Conservation (phyloP, 1,284 basidiomycete genomes). For the Cryptococcus maquisensis region DNA sequence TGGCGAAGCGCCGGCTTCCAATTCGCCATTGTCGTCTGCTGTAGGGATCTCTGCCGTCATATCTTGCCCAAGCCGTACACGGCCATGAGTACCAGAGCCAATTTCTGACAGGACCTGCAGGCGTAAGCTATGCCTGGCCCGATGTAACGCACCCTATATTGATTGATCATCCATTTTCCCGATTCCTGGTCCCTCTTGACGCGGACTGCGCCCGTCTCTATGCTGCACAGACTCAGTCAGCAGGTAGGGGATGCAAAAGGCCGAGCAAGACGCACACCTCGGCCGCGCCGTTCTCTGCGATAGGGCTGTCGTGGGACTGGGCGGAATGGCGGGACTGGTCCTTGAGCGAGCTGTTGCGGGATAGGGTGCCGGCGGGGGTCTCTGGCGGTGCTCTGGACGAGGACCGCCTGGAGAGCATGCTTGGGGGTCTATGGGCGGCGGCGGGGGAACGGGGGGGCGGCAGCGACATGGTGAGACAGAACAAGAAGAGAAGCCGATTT, state of each 20-base stretch:
- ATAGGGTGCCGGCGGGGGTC: not conserved
- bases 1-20: slow-evolving; percentile 5
- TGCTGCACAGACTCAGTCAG: slow-evolving; percentile 17
- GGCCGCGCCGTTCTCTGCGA: slow-evolving; percentile 18
- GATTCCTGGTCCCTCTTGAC: slow-evolving; percentile 44
- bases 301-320: slow-evolving; percentile 9
- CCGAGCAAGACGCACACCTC: slow-evolving; percentile 35
- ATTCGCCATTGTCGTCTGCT: slow-evolving; percentile 15
- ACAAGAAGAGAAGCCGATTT: not conserved
- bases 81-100: slow-evolving; percentile 75
- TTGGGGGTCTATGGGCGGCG: slow-evolving; percentile 8
- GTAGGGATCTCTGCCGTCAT: slow-evolving; percentile 47
- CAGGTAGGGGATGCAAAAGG: not conserved
- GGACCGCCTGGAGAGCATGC: slow-evolving; percentile 23
- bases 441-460: not conserved
- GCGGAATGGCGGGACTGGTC: not conserved
- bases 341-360: not conserved
- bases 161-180: slow-evolving; percentile 63
- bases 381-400: slow-evolving; percentile 5
- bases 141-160: slow-evolving; percentile 56
- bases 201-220: slow-evolving; percentile 58
- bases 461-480: not conserved
- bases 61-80: slow-evolving; percentile 68
- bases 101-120: slow-evolving; percentile 57
- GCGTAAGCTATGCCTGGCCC: not conserved